Base-by-base conservation (phyloP, 192 early-diverging fungal genomes). In the Gamsiella multidivaricata region DNA sequence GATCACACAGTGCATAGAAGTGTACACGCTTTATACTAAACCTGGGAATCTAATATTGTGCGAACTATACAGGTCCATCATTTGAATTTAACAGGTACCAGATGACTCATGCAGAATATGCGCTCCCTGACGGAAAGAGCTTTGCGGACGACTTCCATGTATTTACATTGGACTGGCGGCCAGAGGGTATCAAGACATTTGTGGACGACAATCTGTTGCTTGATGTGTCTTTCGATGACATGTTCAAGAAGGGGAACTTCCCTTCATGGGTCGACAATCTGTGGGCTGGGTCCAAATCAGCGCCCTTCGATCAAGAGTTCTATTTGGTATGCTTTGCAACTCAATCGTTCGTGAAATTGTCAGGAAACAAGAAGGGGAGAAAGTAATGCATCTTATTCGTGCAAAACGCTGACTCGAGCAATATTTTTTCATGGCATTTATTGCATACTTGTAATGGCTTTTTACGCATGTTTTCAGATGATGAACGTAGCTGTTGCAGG, bases 291-390 rank as follows among this genome's bases (percentile, higher is more conserved):
- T 75, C 67, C 11, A 71, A 79, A 47, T 39, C 68, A 5, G 88
- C 90, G 10, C 89, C 89, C 12, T 91, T 91, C 61, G 90, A 91
- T 65, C 83, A 91, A 69, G 81, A 84, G 33, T 86, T 86, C 37
- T 84, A 82, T 50, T 28, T 88, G 34, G 78, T 83, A 80, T 63
- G 81, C 59, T 60, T 23, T 1, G 22, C 25, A 5, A 55, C 22
- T n/a, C n/a, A n/a, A n/a, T n/a, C n/a, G n/a, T n/a, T n/a, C n/a
- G n/a, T n/a, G n/a, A n/a, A n/a, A n/a, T n/a, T n/a, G n/a, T n/a
- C n/a, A n/a, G n/a, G n/a, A n/a, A n/a, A n/a, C n/a, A n/a, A n/a
- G n/a, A n/a, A n/a, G n/a, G n/a, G n/a, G n/a, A n/a, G n/a, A n/a
- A n/a, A n/a, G n/a, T n/a, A n/a, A n/a, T n/a, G n/a, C n/a, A n/a